Evolutionary conservation across 306 rosid genomes (phyloP).

Genomic region (Potentilla sterilis): DNA sequence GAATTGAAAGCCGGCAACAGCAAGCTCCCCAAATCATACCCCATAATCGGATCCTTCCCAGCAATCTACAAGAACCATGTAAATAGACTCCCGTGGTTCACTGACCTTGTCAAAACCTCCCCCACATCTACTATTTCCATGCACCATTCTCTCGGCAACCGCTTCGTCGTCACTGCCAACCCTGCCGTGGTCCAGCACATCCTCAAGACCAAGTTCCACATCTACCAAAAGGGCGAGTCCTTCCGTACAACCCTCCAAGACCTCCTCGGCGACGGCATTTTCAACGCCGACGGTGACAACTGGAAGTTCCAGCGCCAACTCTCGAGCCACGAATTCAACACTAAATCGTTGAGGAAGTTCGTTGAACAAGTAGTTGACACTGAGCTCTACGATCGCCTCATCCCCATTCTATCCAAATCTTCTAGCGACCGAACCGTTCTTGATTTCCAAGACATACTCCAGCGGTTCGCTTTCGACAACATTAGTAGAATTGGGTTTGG

Average conservation of each 20-base stretch:
- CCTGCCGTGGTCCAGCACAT: slow-evolving; percentile 68
- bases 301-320: slow-evolving; percentile 75
- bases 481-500: slow-evolving; percentile 66
- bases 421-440: not conserved
- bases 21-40: slow-evolving; percentile 54
- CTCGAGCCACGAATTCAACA: slow-evolving; percentile 60
- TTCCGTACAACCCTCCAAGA: slow-evolving; percentile 26
- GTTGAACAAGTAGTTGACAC: slow-evolving; percentile 54
- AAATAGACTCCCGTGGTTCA: slow-evolving; percentile 51
- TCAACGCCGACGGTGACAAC: slow-evolving; percentile 43
- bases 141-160: slow-evolving; percentile 39
- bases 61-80: slow-evolving; percentile 31
- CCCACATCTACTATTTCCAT: slow-evolving; percentile 56
- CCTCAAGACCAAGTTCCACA: slow-evolving; percentile 56
- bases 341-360: slow-evolving; percentile 44
- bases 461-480: slow-evolving; percentile 70
- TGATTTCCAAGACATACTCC: slow-evolving; percentile 64
- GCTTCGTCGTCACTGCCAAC: slow-evolving; percentile 52
- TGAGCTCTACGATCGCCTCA: slow-evolving; percentile 49
- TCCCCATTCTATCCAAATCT: slow-evolving; percentile 42
- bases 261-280: slow-evolving; percentile 70
- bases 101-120: slow-evolving; percentile 48
- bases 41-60: slow-evolving; percentile 46
- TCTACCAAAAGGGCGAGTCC: slow-evolving; percentile 46
- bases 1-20: not conserved